Percentiles rank a stretch among this genome's conserved stretches.
Evolutionary conservation across 345 rosid species (phyloP).

Genomic region (Rhodamnia argentea): DNA sequence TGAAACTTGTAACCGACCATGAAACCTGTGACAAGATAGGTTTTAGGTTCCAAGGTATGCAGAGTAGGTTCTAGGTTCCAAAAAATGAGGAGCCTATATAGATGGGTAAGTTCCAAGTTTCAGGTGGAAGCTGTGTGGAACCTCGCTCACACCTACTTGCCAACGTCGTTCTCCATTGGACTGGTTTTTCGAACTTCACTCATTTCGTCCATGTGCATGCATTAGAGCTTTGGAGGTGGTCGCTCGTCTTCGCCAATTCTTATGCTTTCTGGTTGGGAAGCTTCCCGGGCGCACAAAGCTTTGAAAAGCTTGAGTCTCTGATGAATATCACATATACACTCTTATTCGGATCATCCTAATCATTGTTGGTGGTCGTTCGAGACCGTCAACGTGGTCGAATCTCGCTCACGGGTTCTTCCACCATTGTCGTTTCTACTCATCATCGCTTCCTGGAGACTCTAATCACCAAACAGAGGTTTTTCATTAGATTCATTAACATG

Average conservation of each 20-base stretch:
- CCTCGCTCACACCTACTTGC: too few species aligned
- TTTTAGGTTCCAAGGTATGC: too few species aligned
- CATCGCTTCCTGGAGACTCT: not conserved
- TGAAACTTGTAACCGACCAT: too few species aligned
- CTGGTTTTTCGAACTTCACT: not conserved
- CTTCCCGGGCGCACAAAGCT: not conserved
- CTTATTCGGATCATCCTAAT: not conserved
- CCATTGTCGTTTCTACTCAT: not conserved
- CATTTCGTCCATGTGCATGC: not conserved
- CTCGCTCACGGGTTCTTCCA: not conserved
- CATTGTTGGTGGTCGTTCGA: not conserved
- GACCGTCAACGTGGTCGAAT: not conserved
- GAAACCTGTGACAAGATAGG: too few species aligned
- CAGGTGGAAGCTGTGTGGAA: too few species aligned
- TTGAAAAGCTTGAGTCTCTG: not conserved
- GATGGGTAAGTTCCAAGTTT: too few species aligned
- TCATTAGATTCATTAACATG: not conserved
- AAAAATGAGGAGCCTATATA: too few species aligned
- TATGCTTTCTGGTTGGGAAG: not conserved
- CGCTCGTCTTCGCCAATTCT: not conserved
- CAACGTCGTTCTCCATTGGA: not conserved
- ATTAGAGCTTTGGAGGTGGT: not conserved
- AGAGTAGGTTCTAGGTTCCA: too few species aligned
- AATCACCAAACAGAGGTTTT: not conserved
- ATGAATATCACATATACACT: not conserved